These are phyloP conservation scores for Termitomyces sp. DNA, from an alignment of 768 basidiomycete species.

Conservation along the genomic window DNA sequence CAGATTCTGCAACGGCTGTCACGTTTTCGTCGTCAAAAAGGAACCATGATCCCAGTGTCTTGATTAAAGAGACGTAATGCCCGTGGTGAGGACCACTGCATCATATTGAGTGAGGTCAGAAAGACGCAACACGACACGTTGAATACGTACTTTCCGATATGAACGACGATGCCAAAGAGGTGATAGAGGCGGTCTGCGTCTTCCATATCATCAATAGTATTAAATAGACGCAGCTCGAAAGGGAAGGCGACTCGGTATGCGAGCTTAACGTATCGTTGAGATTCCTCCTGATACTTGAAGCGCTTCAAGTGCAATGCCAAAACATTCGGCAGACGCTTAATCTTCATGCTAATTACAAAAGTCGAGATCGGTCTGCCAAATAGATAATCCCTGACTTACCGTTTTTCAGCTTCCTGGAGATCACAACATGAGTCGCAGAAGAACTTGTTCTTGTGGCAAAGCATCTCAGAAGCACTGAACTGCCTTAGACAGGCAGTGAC, in stretches of 20 bases:
- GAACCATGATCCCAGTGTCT: slow-evolving; percentile 80
- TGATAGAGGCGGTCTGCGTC: slow-evolving; percentile 92
- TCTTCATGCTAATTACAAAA: slow-evolving; percentile 79
- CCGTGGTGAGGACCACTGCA: slow-evolving; percentile 95
- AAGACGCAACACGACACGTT: neutral
- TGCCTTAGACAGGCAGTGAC: slow-evolving; percentile 94
- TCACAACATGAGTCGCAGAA: slow-evolving; percentile 98
- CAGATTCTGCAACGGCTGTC: slow-evolving; percentile 79
- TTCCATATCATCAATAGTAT: slow-evolving; percentile 91
- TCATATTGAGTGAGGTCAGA: slow-evolving; percentile 10
- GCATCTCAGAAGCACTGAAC: slow-evolving; percentile 98
- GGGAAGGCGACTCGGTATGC: slow-evolving; percentile 97
- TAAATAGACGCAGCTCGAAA: slow-evolving; percentile 90
- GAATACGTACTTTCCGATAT: slow-evolving; percentile 88
- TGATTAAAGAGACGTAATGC: slow-evolving; percentile 95
- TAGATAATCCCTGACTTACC: slow-evolving; percentile 45
- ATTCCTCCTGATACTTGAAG: slow-evolving; percentile 97
- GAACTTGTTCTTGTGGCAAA: slow-evolving; percentile 97
- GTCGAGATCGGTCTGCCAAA: neutral
- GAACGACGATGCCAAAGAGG: slow-evolving; percentile 96
- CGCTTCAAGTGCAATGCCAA: slow-evolving; percentile 95
- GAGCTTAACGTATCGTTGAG: slow-evolving; percentile 89
- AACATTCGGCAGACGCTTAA: slow-evolving; percentile 93
- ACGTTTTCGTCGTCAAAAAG: slow-evolving; percentile 97
- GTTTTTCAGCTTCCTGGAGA: slow-evolving; percentile 95